A percentile compares a stretch with the other conserved stretches of the same genome.
Conservation (phyloP, 1,284 basidiomycete species). For the Puccinia brachypodii region DNA sequence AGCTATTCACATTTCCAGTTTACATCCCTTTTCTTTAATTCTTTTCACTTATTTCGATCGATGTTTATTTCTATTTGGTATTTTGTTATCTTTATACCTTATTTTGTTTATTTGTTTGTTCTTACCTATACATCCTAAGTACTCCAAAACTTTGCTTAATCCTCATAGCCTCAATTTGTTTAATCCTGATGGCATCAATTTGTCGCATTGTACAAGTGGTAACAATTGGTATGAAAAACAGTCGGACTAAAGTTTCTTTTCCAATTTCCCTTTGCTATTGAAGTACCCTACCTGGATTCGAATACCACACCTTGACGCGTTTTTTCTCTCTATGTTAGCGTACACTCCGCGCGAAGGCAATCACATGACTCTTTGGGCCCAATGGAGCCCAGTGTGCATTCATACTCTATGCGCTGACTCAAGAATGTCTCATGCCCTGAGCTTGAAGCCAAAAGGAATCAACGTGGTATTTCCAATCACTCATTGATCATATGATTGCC, state of each 20-base stretch:
- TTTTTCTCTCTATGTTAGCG: no score
- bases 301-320: no score
- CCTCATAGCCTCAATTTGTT: background rate
- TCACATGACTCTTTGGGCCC: no score
- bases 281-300: background rate
- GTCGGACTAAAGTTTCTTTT: background rate
- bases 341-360: no score
- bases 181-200: background rate
- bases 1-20: background rate
- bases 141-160: background rate
- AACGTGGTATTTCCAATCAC: no score
- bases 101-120: background rate
- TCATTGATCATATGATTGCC: no score
- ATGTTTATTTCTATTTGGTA: background rate
- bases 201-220: background rate
- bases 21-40: background rate
- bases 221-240: background rate
- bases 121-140: background rate
- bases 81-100: background rate
- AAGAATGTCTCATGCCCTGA: no score
- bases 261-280: background rate
- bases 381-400: no score
- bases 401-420: no score
- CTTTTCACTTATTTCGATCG: background rate
- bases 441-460: no score